These are phyloP conservation scores for Stromatinia cepivora DNA, from an alignment of 2,329 filamentous ascomycete species.

Conservation along the genomic window DNA sequence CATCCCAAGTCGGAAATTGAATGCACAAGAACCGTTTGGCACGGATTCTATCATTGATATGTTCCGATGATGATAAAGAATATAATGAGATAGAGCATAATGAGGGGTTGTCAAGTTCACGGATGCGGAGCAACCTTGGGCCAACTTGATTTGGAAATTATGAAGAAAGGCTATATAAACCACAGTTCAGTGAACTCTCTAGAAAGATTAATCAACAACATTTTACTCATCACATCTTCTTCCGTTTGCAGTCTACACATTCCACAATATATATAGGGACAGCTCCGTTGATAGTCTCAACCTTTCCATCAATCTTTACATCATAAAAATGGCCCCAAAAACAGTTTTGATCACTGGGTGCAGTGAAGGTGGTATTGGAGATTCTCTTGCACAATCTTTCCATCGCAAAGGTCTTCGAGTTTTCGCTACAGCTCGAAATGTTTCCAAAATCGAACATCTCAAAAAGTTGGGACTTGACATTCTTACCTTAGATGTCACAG, in stretches of 20 bases:
- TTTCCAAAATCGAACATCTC: conserved; percentile 41
- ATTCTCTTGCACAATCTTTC: conserved; percentile 45
- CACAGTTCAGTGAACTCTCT: neutral
- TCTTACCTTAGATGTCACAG: conserved; percentile 46
- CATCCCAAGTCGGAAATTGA: neutral
- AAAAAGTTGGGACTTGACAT: conserved; percentile 38
- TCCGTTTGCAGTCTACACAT: neutral
- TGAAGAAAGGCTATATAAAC: neutral
- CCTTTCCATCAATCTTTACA: neutral
- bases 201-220: conserved; percentile 16
- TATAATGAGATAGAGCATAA: neutral
- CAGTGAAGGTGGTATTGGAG: conserved; percentile 45
- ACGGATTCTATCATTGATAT: neutral
- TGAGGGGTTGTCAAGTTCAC: neutral
- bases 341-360: conserved; percentile 45
- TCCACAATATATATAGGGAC: neutral
- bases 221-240: neutral
- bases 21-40: neutral
- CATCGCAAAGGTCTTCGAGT: conserved; percentile 43
- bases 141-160: neutral
- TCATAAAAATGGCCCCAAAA: conserved; percentile 25
- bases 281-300: neutral
- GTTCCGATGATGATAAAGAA: too few relatives aligned
- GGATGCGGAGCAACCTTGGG: neutral
- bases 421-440: conserved; percentile 45